Percentiles rank a stretch among this genome's conserved stretches.
phyloP scores from a whole-genome alignment of 805 yeast species.

The Trichomonascus vanleenenianus region DNA sequence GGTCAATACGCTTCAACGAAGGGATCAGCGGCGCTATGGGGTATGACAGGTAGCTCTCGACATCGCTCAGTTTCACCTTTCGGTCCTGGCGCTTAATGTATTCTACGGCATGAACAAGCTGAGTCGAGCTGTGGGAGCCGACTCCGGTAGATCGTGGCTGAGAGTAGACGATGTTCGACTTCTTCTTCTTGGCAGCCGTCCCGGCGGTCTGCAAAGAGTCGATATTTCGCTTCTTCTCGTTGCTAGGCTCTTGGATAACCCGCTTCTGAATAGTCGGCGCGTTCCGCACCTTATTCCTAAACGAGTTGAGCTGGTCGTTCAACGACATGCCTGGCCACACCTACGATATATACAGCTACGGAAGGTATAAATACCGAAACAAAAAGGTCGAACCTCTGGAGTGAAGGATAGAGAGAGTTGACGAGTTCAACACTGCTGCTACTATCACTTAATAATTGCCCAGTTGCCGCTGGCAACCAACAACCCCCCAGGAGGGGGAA shows the following conservation, averaged over 20 bases:
- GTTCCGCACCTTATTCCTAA: slow-evolving; percentile 51
- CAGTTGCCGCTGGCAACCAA: too few species aligned
- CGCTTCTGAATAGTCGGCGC: slow-evolving; percentile 36
- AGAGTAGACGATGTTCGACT: slow-evolving; percentile 19
- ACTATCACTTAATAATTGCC: too few species aligned
- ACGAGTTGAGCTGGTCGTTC: slow-evolving; percentile 55
- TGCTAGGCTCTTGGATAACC: slow-evolving; percentile 3
- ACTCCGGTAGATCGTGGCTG: slow-evolving; percentile 33
- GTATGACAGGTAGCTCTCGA: slow-evolving; percentile 58
- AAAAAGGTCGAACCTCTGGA: too few species aligned
- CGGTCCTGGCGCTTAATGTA: slow-evolving; percentile 62
- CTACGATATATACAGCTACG: too few species aligned
- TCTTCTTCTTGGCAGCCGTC: slow-evolving; percentile 16
- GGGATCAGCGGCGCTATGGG: slow-evolving; percentile 61
- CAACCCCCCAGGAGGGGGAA: too few species aligned
- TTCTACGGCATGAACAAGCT: slow-evolving; percentile 85
- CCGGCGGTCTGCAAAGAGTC: slow-evolving; percentile 1
- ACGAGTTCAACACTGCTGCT: too few species aligned
- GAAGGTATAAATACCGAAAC: too few species aligned
- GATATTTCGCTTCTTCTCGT: slow-evolving; percentile 10
- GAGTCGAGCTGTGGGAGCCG: slow-evolving; percentile 70
- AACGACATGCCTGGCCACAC: slow-evolving; percentile 24
- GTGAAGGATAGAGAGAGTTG: too few species aligned
- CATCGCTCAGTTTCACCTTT: slow-evolving; percentile 58
- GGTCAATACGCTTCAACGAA: slow-evolving; percentile 64